Evolutionary conservation across 2,329 filamentous ascomycete species (phyloP).

Genomic region (Aspergillus uvarum): DNA sequence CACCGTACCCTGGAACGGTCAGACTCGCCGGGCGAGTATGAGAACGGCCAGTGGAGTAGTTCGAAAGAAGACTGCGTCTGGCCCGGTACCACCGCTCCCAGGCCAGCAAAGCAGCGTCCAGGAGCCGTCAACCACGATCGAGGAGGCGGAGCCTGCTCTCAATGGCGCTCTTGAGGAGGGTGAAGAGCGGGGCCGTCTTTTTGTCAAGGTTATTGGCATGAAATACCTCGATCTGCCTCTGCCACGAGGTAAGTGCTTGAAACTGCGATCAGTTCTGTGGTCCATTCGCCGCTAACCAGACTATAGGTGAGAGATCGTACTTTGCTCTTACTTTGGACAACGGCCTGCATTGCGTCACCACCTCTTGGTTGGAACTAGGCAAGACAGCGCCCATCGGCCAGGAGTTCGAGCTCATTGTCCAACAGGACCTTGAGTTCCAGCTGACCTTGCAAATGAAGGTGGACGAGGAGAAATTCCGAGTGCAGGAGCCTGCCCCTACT

Average conservation of each 20-base stretch:
- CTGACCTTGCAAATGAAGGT: slow-evolving; percentile 94
- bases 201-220: slow-evolving; percentile 98
- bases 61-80: slow-evolving; percentile 60
- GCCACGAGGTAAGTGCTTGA: slow-evolving; percentile 71
- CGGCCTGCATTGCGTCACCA: slow-evolving; percentile 95
- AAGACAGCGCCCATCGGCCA: slow-evolving; percentile 93
- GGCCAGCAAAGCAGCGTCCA: slow-evolving; percentile 80
- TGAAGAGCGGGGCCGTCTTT: slow-evolving; percentile 83
- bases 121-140: slow-evolving; percentile 60
- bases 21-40: slow-evolving; percentile 66
- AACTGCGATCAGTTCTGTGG: not conserved
- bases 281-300: slow-evolving; percentile 24
- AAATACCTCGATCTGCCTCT: slow-evolving; percentile 92
- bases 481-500: slow-evolving; percentile 38
- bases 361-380: slow-evolving; percentile 88
- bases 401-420: slow-evolving; percentile 95
- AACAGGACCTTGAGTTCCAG: slow-evolving; percentile 98
- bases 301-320: slow-evolving; percentile 78
- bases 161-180: slow-evolving; percentile 68
- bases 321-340: slow-evolving; percentile 98
- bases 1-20: slow-evolving; percentile 93
- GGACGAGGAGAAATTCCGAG: slow-evolving; percentile 69
- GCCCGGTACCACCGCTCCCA: slow-evolving; percentile 76
- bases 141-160: slow-evolving; percentile 67
- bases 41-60: slow-evolving; percentile 58